Conservation (phyloP, 2,329 filamentous ascomycete genomes). For the Diaporthe eres region DNA sequence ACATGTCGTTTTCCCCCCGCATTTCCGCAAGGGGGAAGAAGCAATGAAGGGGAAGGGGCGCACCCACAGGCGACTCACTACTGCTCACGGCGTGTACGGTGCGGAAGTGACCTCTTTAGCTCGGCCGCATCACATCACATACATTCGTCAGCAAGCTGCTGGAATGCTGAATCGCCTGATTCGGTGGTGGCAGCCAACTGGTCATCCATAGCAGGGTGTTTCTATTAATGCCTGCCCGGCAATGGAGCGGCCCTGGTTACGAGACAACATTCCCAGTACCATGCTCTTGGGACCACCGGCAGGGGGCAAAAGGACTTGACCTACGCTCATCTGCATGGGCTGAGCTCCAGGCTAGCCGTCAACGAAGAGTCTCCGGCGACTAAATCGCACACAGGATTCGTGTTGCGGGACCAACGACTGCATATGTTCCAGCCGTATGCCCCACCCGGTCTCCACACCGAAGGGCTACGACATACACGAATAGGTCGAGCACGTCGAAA, state of each 20-base stretch:
- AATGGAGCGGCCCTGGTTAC: constrained; percentile 20
- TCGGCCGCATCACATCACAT: constrained; percentile 17
- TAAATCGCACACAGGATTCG: constrained; percentile 19
- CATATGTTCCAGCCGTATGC: constrained; percentile 20
- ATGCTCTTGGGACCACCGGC: constrained; percentile 12
- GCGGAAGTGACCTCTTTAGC: background rate
- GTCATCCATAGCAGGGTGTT: constrained; percentile 7
- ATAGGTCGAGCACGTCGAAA: constrained; percentile 9
- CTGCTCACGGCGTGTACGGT: background rate
- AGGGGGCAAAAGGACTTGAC: constrained; percentile 24
- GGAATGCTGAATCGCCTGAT: constrained; percentile 20
- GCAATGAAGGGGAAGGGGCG: background rate
- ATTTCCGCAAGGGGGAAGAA: constrained; percentile 5
- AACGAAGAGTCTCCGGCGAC: constrained; percentile 12
- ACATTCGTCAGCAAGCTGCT: constrained; percentile 15
- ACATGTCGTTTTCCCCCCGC: constrained; percentile 26
- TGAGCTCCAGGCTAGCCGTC: constrained; percentile 16
- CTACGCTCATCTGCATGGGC: constrained; percentile 19
- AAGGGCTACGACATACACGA: constrained; percentile 20
- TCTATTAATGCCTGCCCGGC: constrained; percentile 16
- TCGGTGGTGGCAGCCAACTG: background rate
- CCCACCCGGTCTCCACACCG: constrained; percentile 20
- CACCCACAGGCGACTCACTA: background rate
- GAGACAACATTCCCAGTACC: constrained; percentile 31
- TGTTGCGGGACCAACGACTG: constrained; percentile 28